Evolutionary conservation across 169 alveolate species (phyloP).

Genomic region (Babesia ovis): DNA sequence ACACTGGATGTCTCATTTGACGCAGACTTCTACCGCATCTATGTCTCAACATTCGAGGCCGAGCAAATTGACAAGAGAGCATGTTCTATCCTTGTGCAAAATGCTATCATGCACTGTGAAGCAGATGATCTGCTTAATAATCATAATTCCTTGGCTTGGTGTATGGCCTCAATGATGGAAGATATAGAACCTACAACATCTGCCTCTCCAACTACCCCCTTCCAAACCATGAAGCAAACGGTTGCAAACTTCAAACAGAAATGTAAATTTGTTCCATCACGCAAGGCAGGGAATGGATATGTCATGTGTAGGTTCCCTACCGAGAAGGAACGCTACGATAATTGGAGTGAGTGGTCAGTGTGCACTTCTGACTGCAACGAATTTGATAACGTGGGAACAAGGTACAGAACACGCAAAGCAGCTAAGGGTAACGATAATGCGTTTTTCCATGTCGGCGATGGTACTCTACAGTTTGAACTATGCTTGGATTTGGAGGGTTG

Average conservation of each 20-base stretch:
- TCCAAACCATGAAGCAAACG: background rate
- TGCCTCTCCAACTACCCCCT: background rate
- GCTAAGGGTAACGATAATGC: background rate
- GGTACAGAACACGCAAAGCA: slow-evolving; percentile 47
- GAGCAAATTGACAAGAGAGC: slow-evolving; percentile 20
- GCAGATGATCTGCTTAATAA: slow-evolving; percentile 23
- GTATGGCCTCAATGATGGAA: slow-evolving; percentile 18
- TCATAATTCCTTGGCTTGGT: background rate
- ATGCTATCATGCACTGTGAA: slow-evolving; percentile 30
- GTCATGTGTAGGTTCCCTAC: slow-evolving; percentile 68
- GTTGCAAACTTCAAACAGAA: slow-evolving; percentile 18
- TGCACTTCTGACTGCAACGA: slow-evolving; percentile 65
- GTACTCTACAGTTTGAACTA: slow-evolving; percentile 52
- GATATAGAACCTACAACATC: slow-evolving; percentile 13
- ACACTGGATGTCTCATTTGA: slow-evolving; percentile 7
- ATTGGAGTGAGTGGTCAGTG: slow-evolving; percentile 74
- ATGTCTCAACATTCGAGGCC: slow-evolving; percentile 16
- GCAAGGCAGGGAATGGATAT: slow-evolving; percentile 59
- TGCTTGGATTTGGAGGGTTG: slow-evolving; percentile 50
- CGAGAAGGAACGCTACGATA: slow-evolving; percentile 31
- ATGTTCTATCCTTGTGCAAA: slow-evolving; percentile 3
- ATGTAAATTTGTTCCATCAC: slow-evolving; percentile 29
- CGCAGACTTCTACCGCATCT: slow-evolving; percentile 30
- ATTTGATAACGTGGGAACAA: slow-evolving; percentile 40
- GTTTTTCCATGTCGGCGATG: slow-evolving; percentile 10